Evolutionary conservation across 116 monocot genomes (phyloP), one percentile per base, ranked within the genome.

Genomic region (Thalassia testudinum): DNA sequence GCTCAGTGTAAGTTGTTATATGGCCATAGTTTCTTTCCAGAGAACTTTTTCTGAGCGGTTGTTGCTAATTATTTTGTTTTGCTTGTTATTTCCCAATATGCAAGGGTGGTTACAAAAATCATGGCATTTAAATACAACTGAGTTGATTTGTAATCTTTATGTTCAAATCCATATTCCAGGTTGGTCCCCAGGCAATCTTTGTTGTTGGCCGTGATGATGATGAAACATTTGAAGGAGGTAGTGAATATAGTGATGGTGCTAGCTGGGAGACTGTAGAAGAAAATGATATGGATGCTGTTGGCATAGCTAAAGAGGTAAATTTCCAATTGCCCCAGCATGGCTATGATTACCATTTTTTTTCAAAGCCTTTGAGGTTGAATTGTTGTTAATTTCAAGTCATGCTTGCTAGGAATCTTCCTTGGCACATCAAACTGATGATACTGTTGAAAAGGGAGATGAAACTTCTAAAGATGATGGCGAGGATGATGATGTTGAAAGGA

Each of bases 241-340:
- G 76, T 69, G 77, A 72, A 57, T 57, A 62, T 52, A 76, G 81
- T 48, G 83, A 86, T 37, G 78, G 59, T 62, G 95, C 76, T 42
- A 95, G 84, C 63, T 95, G 95, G 95, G 95, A 85, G 72, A 95
- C 87, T 12, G 76, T 81, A 47, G 78, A 84, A 64, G 95, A 81
- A 62, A 69, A 78, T 72, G 81, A 87, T 52, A 73, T 61, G 63
- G 69, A 55, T 64, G 47, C 43, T 47, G 53, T 75, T 58, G 62
- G 69, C 44, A 30, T 44, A 61, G 42, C 50, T 68, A 68, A 68
- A 62, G 56, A 82, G 82, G 92, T 86, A 57, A 24, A 26, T 57
- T 59, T n/a, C 13, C 21, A n/a, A 29, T 43, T 52, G 23, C 20
- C 22, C 37, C 27, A 20, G n/a, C 10, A 34, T 10, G 10, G 30